These are phyloP conservation scores for Aspergillus carbonarius DNA, from an alignment of 2,329 filamentous ascomycete genomes.

Conservation along the genomic window DNA sequence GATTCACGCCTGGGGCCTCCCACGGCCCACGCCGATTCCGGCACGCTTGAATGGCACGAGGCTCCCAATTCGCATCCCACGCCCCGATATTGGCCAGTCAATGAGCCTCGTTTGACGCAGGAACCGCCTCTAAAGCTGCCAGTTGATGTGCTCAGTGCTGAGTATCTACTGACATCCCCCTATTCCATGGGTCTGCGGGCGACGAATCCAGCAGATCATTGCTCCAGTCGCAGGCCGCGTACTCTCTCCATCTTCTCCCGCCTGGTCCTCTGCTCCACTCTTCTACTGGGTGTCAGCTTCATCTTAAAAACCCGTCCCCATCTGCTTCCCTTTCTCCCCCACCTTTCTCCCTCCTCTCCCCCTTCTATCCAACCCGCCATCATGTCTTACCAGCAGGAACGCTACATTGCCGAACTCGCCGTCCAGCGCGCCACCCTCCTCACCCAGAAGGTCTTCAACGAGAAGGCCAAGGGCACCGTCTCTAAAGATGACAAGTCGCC, in stretches of 20 bases:
- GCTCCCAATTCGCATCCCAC: neutral
- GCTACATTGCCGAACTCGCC: slow-evolving; percentile 79
- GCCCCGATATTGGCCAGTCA: neutral
- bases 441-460: slow-evolving; percentile 76
- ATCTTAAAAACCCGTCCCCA: slow-evolving; percentile 41
- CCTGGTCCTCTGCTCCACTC: slow-evolving; percentile 36
- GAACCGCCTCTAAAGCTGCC: neutral
- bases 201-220: slow-evolving; percentile 21
- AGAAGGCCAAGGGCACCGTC: slow-evolving; percentile 90
- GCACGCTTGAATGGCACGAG: neutral
- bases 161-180: neutral
- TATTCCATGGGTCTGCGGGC: slow-evolving; percentile 19
- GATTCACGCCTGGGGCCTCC: neutral
- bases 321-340: slow-evolving; percentile 40
- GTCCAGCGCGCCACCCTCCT: slow-evolving; percentile 79
- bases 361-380: slow-evolving; percentile 26
- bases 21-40: neutral
- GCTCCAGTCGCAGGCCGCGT: slow-evolving; percentile 20
- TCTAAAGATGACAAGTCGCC: slow-evolving; percentile 95
- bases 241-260: slow-evolving; percentile 27
- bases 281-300: slow-evolving; percentile 46
- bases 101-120: neutral
- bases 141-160: neutral
- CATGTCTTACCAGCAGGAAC: slow-evolving; percentile 69
- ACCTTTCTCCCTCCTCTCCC: slow-evolving; percentile 21